Evolutionary conservation across 2,329 filamentous ascomycete genomes (phyloP).

Genomic region (Fonsecaea erecta): DNA sequence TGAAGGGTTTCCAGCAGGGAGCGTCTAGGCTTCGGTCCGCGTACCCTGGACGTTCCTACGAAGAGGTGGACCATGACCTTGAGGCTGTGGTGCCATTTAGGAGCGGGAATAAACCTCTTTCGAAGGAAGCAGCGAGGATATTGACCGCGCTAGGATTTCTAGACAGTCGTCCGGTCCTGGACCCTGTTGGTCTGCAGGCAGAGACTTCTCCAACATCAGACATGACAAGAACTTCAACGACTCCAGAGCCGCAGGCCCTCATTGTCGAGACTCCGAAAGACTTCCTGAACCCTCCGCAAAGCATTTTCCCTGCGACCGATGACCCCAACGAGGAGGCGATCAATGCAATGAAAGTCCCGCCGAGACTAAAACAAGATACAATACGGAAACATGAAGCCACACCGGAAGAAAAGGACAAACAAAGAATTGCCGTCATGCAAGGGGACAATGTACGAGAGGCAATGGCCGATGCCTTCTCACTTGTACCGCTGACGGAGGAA

Average conservation of each 20-base stretch:
- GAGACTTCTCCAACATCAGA: not conserved
- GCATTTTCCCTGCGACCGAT: not conserved
- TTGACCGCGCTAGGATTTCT: slow-evolving; percentile 9
- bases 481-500: slow-evolving; percentile 56
- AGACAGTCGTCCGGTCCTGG: not conserved
- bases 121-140: not conserved
- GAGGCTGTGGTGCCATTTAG: slow-evolving; percentile 5
- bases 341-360: not conserved
- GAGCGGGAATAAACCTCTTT: slow-evolving; percentile 4
- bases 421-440: slow-evolving; percentile 11
- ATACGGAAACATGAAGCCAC: not conserved
- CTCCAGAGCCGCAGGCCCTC: slow-evolving; percentile 6
- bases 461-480: slow-evolving; percentile 44
- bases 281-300: not conserved
- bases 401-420: slow-evolving; percentile 2
- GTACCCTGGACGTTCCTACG: slow-evolving; percentile 12
- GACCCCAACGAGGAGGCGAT: not conserved
- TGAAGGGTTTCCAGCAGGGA: not conserved
- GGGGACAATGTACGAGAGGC: slow-evolving; percentile 26
- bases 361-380: not conserved
- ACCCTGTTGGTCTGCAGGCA: not conserved
- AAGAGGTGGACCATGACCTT: slow-evolving; percentile 21
- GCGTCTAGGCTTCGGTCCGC: slow-evolving; percentile 9
- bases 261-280: not conserved
- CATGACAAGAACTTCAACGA: not conserved